A percentile compares a stretch with the other conserved stretches of the same genome.
Conservation (phyloP, 257 asterid genomes). For the Solanum verrucosum region DNA sequence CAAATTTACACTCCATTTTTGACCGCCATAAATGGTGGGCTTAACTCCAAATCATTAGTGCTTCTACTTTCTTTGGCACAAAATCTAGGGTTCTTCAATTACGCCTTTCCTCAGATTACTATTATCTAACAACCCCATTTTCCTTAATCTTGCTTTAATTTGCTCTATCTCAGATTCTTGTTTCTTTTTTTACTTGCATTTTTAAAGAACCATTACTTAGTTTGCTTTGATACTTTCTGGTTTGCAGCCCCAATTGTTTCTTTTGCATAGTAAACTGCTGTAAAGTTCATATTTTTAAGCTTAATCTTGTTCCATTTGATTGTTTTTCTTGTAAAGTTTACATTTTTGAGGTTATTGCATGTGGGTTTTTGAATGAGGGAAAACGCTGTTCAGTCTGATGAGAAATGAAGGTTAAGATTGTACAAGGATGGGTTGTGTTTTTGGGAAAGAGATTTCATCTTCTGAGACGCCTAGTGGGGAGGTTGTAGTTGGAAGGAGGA, state of each 20-base stretch:
- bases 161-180: not conserved
- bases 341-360: conserved; percentile 11
- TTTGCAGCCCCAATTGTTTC: conserved; percentile 4
- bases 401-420: conserved; percentile 58
- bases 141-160: not conserved
- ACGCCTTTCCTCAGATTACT: not conserved
- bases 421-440: conserved; percentile 82
- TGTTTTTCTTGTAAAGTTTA: not conserved
- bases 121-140: not conserved
- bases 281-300: not conserved
- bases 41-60: conserved; percentile 40
- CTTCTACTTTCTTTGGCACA: conserved; percentile 50
- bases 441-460: conserved; percentile 64
- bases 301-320: not conserved
- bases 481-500: conserved; percentile 36
- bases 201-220: not conserved
- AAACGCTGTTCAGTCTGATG: conserved; percentile 30
- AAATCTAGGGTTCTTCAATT: conserved; percentile 36
- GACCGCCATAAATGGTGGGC: conserved; percentile 50
- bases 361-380: conserved; percentile 35
- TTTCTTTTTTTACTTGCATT: not conserved
- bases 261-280: conserved; percentile 7
- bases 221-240: not conserved
- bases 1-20: conserved; percentile 27
- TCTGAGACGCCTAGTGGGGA: conserved; percentile 43